A percentile compares a stretch with the other conserved stretches of the same genome.
Conservation (phyloP, 1,284 basidiomycete species). For the Stereum hirsutum region DNA sequence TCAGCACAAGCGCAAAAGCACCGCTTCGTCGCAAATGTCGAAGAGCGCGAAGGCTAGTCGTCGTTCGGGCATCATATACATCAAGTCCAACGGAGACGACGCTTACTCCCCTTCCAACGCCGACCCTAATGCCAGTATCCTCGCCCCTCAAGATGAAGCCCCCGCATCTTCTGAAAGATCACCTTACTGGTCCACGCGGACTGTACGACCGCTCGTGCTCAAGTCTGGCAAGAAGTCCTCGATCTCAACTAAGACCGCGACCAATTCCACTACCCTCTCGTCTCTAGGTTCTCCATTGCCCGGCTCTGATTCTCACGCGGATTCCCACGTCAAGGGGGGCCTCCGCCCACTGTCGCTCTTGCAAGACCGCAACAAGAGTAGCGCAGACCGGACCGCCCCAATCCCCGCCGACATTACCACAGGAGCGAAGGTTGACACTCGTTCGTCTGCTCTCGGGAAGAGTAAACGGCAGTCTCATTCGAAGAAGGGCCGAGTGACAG, state of each 20-base stretch:
- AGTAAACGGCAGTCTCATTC: constrained; percentile 27
- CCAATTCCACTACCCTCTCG: too few relatives aligned
- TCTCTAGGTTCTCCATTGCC: too few relatives aligned
- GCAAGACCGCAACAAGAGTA: constrained; percentile 46
- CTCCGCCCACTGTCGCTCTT: constrained; percentile 57
- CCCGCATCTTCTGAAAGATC: constrained; percentile 24
- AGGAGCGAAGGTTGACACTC: constrained; percentile 28
- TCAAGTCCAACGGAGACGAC: constrained; percentile 40
- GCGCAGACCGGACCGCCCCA: too few relatives aligned
- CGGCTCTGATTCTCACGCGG: too few relatives aligned
- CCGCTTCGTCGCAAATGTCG: constrained; percentile 19
- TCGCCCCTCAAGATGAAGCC: not conserved
- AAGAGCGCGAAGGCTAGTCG: constrained; percentile 15
- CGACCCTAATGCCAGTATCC: constrained; percentile 1
- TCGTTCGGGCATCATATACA: constrained; percentile 55
- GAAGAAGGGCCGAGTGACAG: constrained; percentile 25
- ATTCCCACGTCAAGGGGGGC: constrained; percentile 29
- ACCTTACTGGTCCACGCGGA: constrained; percentile 39
- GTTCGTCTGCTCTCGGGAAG: constrained; percentile 44
- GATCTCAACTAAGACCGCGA: constrained; percentile 21
- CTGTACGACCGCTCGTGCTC: constrained; percentile 39
- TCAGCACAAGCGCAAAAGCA: constrained; percentile 27
- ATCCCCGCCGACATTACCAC: constrained; percentile 12
- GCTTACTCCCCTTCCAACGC: constrained; percentile 12
- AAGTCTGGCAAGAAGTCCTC: constrained; percentile 33